Base-by-base conservation (phyloP, 805 yeast genomes). In the Huiozyma sinensis region DNA sequence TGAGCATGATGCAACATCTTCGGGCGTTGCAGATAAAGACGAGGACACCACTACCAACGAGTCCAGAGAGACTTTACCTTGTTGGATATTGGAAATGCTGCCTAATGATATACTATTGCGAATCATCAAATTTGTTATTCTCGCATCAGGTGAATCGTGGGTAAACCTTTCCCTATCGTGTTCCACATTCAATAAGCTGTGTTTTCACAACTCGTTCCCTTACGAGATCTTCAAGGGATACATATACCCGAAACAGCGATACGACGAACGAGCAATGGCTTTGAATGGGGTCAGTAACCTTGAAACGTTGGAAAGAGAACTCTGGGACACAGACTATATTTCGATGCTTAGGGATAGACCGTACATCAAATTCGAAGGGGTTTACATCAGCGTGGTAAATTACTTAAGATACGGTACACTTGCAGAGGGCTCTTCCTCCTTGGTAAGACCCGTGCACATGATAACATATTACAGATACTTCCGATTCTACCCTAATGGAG, bases 381-480 rank as follows among this genome's bases (percentile, higher is more conserved):
- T 87, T 13, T 90, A 90, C 54, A 83, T 90, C 24, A 80, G 95
- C 53, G 83, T 81, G 13, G 84, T 89, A 42, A 83, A 83, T 48
- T 89, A 88, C 62, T 75, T 83, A 51, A 73, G 95, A 44, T 87
- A 84, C 55, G 97, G 97, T 33, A 81, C 84, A 2, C 72, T 79
- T 42, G 73, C 77, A 7, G 84, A 77, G 50, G 75, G 79, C 38
- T 75, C 84, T 1, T 68, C 70, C 30, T 72, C 83, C 6, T 78
- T 92, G 82, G 63, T 72, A 38, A 77, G 77, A 47, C 96, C 96
- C 1, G 76, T 84, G 17, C 77, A 85, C 52, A 77, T 87, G 58
- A 83, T 90, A 36, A 85, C 96, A 0, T 90, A 90, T 57, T 90
- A 86, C 58, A 68, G 98, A 49, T 92, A 88, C 60, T 63, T 81